Conservation (phyloP, 2,329 filamentous ascomycete genomes). For the Lasiodiplodia hormozganensis region DNA sequence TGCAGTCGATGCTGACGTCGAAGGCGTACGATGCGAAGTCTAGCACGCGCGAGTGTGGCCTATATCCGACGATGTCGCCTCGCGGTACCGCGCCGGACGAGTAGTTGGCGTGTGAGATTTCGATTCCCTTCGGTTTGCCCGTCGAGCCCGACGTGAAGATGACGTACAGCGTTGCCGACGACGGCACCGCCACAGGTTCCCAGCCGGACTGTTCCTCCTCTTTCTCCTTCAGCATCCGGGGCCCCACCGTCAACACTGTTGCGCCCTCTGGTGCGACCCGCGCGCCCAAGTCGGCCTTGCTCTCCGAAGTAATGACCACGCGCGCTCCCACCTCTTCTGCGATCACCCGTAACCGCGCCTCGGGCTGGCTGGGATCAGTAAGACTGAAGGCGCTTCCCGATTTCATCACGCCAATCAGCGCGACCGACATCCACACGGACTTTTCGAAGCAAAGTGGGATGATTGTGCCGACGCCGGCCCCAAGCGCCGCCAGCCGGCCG, state of each 20-base stretch:
- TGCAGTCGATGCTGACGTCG: constrained; percentile 57
- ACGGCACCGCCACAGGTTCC: neutral
- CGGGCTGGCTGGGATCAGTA: constrained; percentile 37
- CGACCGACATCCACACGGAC: constrained; percentile 44
- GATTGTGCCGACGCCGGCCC: constrained; percentile 40
- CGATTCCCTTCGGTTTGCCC: constrained; percentile 31
- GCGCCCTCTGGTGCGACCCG: constrained; percentile 39
- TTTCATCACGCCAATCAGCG: constrained; percentile 48
- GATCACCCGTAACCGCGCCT: neutral
- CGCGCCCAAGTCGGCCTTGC: constrained; percentile 35
- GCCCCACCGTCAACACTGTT: constrained; percentile 29
- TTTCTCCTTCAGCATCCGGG: neutral
- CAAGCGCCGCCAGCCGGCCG: constrained; percentile 39
- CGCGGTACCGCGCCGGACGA: constrained; percentile 33
- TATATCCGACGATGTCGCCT: constrained; percentile 13
- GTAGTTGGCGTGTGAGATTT: constrained; percentile 36
- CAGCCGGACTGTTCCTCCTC: neutral
- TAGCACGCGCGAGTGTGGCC: constrained; percentile 10
- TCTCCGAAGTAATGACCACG: constrained; percentile 1
- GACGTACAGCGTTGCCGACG: constrained; percentile 57
- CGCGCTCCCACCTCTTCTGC: neutral
- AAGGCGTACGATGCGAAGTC: constrained; percentile 59
- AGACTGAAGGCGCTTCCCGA: constrained; percentile 37
- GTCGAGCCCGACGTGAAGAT: constrained; percentile 61
- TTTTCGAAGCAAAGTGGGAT: constrained; percentile 50